Base-by-base conservation (phyloP, 768 basidiomycete genomes). In the Lactifluus subvellereus region DNA sequence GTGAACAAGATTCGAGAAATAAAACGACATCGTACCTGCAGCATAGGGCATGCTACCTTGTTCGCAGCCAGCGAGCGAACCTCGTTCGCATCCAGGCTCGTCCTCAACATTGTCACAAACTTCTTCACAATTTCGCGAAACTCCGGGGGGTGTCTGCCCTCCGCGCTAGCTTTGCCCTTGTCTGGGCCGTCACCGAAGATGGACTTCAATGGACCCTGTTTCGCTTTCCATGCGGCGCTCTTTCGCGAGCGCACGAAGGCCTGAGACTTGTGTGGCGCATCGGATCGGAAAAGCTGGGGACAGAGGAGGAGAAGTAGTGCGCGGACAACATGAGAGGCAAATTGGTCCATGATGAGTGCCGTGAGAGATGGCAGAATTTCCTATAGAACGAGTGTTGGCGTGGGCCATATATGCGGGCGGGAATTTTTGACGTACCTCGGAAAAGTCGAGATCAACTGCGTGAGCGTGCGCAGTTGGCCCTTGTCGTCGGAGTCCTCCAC, bases 251-350 rank as follows among this genome's bases (percentile, higher is more conserved):
- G 83, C 37, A 91, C 65, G 35, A 76, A 72, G 10, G 77, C 76
- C 37, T 70, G 71, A 56, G 70, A 69, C 58, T 76, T 75, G 14
- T 74, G 67, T 16, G 68, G 67, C 27, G 74, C 68, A 16, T 75
- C 78, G 4, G 74, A 74, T 14, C 76, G 66, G 4, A 81, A 78
- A 2, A 83, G 69, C 33, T 78, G 74, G 0, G 91, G 89, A 14
- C 84, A 85, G n/a, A 97, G 78, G 48, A 97, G 78, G 5, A 88
- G 71, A 14, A 98, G 80, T 2, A 98, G 74, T 27, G 88, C 84
- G 42, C 95, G 87, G 51, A 96, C 67, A 48, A 94, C 91, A 68
- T 98, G 96, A 0, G 96, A 95, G 40, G 89, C 94, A 69, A 94
- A 96, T 37, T 89, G 86, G 69, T 96, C 86, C 77, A 87, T 85